Evolutionary conservation across 2,329 filamentous ascomycete species (phyloP).

Genomic region (Exophiala mesophila): DNA sequence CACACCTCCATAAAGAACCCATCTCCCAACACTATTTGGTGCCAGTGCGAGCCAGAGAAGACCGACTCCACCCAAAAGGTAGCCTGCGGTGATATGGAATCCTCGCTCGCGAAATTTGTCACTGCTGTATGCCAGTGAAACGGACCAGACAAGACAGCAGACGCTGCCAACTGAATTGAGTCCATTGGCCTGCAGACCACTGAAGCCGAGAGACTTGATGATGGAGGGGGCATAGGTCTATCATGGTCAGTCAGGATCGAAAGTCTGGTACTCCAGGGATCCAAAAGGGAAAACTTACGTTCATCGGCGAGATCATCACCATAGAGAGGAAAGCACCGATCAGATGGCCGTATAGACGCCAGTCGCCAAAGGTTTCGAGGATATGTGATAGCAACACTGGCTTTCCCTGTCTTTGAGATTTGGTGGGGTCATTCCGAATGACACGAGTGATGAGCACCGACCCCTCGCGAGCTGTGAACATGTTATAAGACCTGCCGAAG

Average conservation of each 20-base stretch:
- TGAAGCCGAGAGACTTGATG: conserved; percentile 50
- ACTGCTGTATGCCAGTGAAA: conserved; percentile 23
- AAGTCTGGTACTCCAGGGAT: no score
- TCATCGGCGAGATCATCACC: conserved; percentile 46
- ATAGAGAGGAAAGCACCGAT: conserved; percentile 42
- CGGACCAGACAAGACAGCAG: conserved; percentile 15
- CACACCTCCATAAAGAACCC: conserved; percentile 24
- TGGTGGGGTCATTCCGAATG: conserved; percentile 40
- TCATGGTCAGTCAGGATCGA: background rate
- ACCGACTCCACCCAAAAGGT: conserved; percentile 24
- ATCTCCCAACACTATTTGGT: conserved; percentile 22
- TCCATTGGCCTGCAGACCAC: conserved; percentile 47
- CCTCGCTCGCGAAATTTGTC: conserved; percentile 22
- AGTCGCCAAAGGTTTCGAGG: conserved; percentile 33
- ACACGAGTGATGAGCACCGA: conserved; percentile 40
- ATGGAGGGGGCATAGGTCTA: conserved; percentile 51
- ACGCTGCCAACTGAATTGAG: conserved; percentile 48
- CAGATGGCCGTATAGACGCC: conserved; percentile 49
- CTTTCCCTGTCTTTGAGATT: conserved; percentile 21
- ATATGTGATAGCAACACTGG: conserved; percentile 13
- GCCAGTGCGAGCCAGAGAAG: conserved; percentile 26
- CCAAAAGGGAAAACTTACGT: conserved; percentile 24
- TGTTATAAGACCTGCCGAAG: conserved; percentile 16
- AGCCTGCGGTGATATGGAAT: conserved; percentile 25
- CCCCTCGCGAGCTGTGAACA: conserved; percentile 39